Percentiles rank a stretch among this genome's conserved stretches.
These are phyloP conservation scores for Neofusicoccum laricinum DNA, from an alignment of 2,329 filamentous ascomycete genomes.

Conservation along the genomic window DNA sequence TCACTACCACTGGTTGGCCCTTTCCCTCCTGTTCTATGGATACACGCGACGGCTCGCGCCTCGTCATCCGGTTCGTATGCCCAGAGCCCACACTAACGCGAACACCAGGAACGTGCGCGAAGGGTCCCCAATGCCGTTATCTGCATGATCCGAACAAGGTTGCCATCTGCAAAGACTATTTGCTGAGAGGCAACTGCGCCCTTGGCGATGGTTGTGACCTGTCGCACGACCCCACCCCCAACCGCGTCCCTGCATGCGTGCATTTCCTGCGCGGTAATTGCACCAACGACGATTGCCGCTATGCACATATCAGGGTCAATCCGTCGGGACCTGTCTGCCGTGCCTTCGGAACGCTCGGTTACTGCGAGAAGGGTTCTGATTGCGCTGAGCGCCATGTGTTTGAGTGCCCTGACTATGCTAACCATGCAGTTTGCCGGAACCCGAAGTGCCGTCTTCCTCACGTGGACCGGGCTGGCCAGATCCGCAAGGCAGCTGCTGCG, in stretches of 20 bases:
- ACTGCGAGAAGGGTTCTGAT: conserved; percentile 75
- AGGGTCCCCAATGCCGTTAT: conserved; percentile 76
- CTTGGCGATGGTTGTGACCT: conserved; percentile 81
- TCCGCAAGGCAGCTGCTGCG: conserved; percentile 56
- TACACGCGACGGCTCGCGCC: conserved; percentile 5
- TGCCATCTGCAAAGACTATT: conserved; percentile 83
- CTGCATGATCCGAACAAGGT: conserved; percentile 83
- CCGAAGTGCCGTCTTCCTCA: conserved; percentile 83
- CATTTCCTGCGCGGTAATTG: conserved; percentile 90
- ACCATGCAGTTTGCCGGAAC: conserved; percentile 77
- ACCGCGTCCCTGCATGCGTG: conserved; percentile 83
- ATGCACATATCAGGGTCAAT: conserved; percentile 78
- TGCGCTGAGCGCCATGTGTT: conserved; percentile 84
- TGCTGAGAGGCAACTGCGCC: conserved; percentile 75
- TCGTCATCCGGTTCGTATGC: conserved; percentile 14
- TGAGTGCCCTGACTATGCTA: conserved; percentile 94
- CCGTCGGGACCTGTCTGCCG: conserved; percentile 77
- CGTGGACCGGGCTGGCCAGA: conserved; percentile 80
- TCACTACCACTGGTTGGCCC: conserved; percentile 52
- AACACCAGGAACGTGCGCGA: conserved; percentile 73
- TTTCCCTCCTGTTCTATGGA: conserved; percentile 18
- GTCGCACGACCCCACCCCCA: conserved; percentile 78
- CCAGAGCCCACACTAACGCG: conserved; percentile 16
- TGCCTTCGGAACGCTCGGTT: conserved; percentile 80
- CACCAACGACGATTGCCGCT: conserved; percentile 80